Base-by-base conservation (phyloP, 2,329 filamentous ascomycete genomes). In the Aspergillus unguis region DNA sequence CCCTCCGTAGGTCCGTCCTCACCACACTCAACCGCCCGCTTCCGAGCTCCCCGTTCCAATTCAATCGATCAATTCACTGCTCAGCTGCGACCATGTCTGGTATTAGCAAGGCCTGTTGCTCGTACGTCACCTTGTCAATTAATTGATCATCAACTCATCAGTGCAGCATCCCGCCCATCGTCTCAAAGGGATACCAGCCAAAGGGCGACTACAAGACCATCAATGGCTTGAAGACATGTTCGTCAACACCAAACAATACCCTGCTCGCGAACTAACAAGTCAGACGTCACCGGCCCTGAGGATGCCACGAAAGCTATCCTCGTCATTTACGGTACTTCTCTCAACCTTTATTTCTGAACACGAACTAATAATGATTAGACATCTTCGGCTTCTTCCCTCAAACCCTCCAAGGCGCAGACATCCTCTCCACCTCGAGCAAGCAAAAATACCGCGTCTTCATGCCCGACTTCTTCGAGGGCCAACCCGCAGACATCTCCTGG, bases 391-490 rank as follows among this genome's bases (percentile, higher is more conserved):
- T 81, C 76, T 85, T 82, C 70, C 75, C 77, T 7, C 83, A 85
- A 64, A 85, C 82, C 7, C 61, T 85, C 17, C 83, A 85, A 63
- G 83, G 83, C 42, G 82, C 82, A 57, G 83, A 85, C 60, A 85
- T 85, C 62, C 78, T 85, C 38, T 80, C 83, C 28, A 71, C 74
- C 60, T 74, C 77, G 32, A 77, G 85, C 79, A 72, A 81, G 76
- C 69, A 77, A 54, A 83, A 88, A 65, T 94, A 95, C 77, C 85
- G 85, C 62, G 88, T 96, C 61, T 91, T 92, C 74, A 92, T 96
- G 58, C 92, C 92, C 28, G 92, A 96, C 75, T 92, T 89, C 80
- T 95, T 96, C 77, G 81, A 88, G 55, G 91, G 89, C 68, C 79
- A 82, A 59, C 87, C 89, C 33, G 83, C 78, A 55, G 79, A 81